Conservation (phyloP, 352 stramenopile species). For the Pythium phragmitis region DNA sequence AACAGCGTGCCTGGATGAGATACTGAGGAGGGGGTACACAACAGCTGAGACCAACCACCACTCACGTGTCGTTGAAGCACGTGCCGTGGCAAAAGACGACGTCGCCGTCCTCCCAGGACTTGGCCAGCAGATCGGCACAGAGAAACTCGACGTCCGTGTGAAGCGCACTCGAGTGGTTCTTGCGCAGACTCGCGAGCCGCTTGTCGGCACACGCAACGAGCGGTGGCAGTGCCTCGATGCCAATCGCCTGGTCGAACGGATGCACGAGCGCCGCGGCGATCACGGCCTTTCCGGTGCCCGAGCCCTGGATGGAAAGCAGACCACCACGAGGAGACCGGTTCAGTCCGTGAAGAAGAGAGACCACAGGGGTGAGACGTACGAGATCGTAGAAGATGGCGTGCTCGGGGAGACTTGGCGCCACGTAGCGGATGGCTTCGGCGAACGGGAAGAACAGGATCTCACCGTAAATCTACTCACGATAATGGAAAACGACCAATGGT, state of each 20-base stretch:
- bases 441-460: slow-evolving; percentile 88
- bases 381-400: slow-evolving; percentile 84
- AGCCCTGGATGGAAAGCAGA: slow-evolving; percentile 41
- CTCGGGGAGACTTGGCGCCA: slow-evolving; percentile 60
- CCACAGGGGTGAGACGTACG: slow-evolving; percentile 28
- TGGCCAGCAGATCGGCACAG: slow-evolving; percentile 56
- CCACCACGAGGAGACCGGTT: not conserved
- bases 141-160: slow-evolving; percentile 76
- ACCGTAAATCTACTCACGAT: slow-evolving; percentile 61
- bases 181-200: slow-evolving; percentile 52
- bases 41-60: not conserved
- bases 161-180: slow-evolving; percentile 33
- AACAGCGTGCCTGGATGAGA: not conserved
- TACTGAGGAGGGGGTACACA: not conserved
- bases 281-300: slow-evolving; percentile 79
- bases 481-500: not conserved
- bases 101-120: slow-evolving; percentile 72
- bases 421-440: slow-evolving; percentile 63
- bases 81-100: slow-evolving; percentile 85
- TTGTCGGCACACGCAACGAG: slow-evolving; percentile 78
- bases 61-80: slow-evolving; percentile 81
- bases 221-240: slow-evolving; percentile 77
- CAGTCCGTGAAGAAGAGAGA: not conserved
- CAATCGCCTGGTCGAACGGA: slow-evolving; percentile 80
- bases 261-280: slow-evolving; percentile 75